These are phyloP conservation scores for Arthrobotrys conoides DNA, from an alignment of 2,329 filamentous ascomycete genomes.

Conservation along the genomic window DNA sequence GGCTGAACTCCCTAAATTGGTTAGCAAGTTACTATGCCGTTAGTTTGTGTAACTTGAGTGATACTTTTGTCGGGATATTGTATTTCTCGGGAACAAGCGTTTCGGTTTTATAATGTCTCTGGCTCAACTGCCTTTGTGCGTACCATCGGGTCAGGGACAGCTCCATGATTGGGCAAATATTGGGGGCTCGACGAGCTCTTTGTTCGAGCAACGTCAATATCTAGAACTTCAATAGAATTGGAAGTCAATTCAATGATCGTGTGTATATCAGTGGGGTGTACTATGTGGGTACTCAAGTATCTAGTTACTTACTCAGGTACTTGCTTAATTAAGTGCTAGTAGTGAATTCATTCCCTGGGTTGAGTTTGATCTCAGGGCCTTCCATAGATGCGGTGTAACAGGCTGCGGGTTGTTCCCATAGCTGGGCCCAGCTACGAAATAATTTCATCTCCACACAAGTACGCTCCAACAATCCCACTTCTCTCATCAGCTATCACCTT, in stretches of 20 bases:
- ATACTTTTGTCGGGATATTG: conserved; percentile 8
- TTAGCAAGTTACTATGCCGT: conserved; percentile 22
- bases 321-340: background rate
- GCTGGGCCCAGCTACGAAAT: background rate
- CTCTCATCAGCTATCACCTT: background rate
- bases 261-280: background rate
- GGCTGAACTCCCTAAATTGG: conserved; percentile 15
- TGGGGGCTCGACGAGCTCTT: background rate
- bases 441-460: background rate
- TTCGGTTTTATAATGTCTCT: conserved; percentile 15
- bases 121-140: background rate
- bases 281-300: too few relatives aligned
- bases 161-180: conserved; percentile 1
- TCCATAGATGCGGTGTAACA: conserved; percentile 30
- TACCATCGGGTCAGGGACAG: conserved; percentile 31
- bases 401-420: too few relatives aligned
- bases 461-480: background rate
- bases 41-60: conserved; percentile 38
- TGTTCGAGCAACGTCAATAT: background rate
- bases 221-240: background rate
- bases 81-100: background rate
- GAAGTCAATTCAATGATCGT: background rate
- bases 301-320: too few relatives aligned
- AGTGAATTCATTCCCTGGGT: background rate
- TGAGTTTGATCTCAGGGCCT: conserved; percentile 12